Evolutionary conservation across 2,329 filamentous ascomycete species (phyloP).

Genomic region (Myriangium duriaei): DNA sequence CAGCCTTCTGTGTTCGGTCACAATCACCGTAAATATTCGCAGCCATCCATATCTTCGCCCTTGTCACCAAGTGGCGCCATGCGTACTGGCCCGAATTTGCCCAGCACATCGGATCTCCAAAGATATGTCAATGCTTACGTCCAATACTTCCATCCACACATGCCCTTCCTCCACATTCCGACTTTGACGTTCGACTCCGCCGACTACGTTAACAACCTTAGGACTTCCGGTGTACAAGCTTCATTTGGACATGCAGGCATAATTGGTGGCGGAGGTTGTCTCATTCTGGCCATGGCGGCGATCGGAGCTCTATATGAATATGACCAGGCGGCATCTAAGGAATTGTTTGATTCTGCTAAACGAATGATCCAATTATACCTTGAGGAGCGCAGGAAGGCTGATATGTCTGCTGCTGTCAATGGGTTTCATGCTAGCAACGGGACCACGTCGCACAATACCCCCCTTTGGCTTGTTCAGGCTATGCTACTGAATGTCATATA

Average conservation of each 20-base stretch:
- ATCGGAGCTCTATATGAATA: constrained; percentile 78
- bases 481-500: constrained; percentile 96
- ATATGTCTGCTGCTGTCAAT: constrained; percentile 52
- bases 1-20: constrained; percentile 44
- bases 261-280: constrained; percentile 69
- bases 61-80: constrained; percentile 25
- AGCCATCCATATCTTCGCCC: constrained; percentile 43
- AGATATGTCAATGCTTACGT: constrained; percentile 85
- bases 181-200: constrained; percentile 82
- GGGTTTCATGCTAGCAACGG: constrained; percentile 26
- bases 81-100: constrained; percentile 43
- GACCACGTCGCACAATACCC: constrained; percentile 47
- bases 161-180: constrained; percentile 87
- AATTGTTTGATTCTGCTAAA: constrained; percentile 85
- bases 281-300: constrained; percentile 80
- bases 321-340: constrained; percentile 65
- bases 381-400: constrained; percentile 77
- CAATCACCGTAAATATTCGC: constrained; percentile 45
- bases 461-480: constrained; percentile 88
- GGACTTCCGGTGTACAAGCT: constrained; percentile 40
- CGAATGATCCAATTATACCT: constrained; percentile 91
- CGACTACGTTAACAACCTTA: constrained; percentile 48
- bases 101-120: constrained; percentile 74
- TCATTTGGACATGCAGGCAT: constrained; percentile 43
- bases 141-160: constrained; percentile 81